Conservation (phyloP, 2,329 filamentous ascomycete genomes). For the Rhynchosporium graminicola region DNA sequence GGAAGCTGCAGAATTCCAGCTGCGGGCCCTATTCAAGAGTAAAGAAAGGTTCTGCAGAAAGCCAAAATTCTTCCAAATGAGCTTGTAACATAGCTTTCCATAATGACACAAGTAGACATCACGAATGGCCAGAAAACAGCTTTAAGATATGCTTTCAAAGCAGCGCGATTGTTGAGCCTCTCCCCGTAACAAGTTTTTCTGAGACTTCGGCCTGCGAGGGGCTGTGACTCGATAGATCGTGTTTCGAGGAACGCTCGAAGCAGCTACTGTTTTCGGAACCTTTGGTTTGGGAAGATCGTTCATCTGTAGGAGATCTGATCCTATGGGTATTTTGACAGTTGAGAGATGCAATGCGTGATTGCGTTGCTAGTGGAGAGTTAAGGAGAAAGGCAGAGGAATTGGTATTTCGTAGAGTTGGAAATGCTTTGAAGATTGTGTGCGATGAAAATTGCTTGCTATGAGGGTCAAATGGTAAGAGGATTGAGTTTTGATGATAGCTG, state of each 20-base stretch:
- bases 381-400: too few species aligned
- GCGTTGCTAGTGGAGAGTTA: too few species aligned
- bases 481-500: too few species aligned
- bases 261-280: not conserved
- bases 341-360: not conserved
- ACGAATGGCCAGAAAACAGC: conserved; percentile 6
- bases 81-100: conserved; percentile 4
- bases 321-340: not conserved
- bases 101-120: conserved; percentile 13
- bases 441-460: too few species aligned
- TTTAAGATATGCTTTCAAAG: conserved; percentile 1
- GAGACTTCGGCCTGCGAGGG: not conserved
- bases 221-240: conserved; percentile 1
- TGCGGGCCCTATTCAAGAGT: too few species aligned
- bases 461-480: too few species aligned
- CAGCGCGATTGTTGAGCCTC: not conserved
- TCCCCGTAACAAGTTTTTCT: not conserved
- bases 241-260: conserved; percentile 5
- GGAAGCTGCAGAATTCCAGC: not conserved
- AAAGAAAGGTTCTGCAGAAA: not conserved
- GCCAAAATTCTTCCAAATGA: not conserved
- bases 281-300: not conserved
- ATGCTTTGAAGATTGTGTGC: too few species aligned
- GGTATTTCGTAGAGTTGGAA: too few species aligned
- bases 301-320: not conserved